Base-by-base conservation (phyloP, 306 rosid genomes). In the Medicago lupulina region DNA sequence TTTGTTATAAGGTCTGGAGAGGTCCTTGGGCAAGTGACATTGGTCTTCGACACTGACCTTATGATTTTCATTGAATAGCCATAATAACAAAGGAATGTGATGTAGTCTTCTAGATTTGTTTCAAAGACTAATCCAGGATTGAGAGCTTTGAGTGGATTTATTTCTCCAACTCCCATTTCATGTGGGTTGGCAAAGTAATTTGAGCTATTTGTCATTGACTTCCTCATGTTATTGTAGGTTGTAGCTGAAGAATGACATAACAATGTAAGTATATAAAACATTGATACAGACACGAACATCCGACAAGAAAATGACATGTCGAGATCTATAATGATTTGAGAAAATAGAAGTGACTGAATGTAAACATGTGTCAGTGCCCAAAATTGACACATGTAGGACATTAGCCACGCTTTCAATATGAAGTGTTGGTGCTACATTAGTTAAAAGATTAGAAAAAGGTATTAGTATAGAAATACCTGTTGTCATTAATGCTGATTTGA, bases 401-500 rank as follows among this genome's bases (percentile, higher is more conserved):
- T 12, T 5, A 49, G 0, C n/a, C 57, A 16, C 0, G 2, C 4
- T 6, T 50, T 50, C 34, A 55, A 19, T 19, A 15, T 19, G 7
- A 55, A 19, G 2, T 55, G 1, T 34, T 34, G 34, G 62, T 55
- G 61, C 11, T 18, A 55, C 31, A 46, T 59, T 5, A 7, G 10
- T 19, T 19, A 21, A 23, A 47, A 74, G 21, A 83, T 17, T 15
- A 47, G 36, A 64, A 66, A 57, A 78, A 57, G 19, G 3, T 19
- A 15, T 70, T 25, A 16, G 70, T 75, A 0, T 70, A 15, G 47
- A 57, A 15, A 43, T 74, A 94, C 98, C 98, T 85, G 98, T 87
- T 67, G 98, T 92, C 98, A 92, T 95, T 6, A 95, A 89, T 55
- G 98, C 96, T 44, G 98, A 95, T 87, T 88, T 92, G 86, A 92